Evolutionary conservation across 345 rosid species (phyloP).

Genomic region (Eucalyptus albens): DNA sequence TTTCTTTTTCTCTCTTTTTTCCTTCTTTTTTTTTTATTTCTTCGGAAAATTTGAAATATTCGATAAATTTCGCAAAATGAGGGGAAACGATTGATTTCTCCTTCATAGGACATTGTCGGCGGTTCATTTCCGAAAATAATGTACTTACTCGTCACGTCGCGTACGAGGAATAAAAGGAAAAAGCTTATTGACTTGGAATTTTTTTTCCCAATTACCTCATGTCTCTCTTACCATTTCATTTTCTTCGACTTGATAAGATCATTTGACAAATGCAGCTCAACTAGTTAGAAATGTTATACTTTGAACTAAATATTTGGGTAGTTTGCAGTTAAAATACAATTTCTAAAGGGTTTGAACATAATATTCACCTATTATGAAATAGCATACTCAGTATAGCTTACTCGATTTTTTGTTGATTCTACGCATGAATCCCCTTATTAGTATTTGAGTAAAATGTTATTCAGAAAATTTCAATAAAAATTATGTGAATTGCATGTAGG

Average conservation of each 20-base stretch:
- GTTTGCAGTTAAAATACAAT: accelerated
- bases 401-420: accelerated
- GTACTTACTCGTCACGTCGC: neutral
- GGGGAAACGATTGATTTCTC: neutral
- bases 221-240: no score
- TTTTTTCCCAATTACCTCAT: neutral
- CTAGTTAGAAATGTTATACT: no score
- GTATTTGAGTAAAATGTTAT: neutral
- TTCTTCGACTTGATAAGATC: no score
- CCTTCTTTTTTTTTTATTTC: neutral
- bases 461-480: neutral
- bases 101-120: neutral
- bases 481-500: neutral
- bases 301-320: no score
- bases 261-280: accelerated
- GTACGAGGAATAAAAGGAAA: neutral
- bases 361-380: accelerated
- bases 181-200: no score
- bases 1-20: neutral
- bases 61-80: neutral
- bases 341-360: no score
- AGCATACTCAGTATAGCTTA: accelerated
- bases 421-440: accelerated
- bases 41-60: neutral
- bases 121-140: no score